Evolutionary conservation across 371 early-diverging fungal genomes (phyloP), one percentile per base, ranked within the genome.

Genomic region (Apophysomyces ossiformis): DNA sequence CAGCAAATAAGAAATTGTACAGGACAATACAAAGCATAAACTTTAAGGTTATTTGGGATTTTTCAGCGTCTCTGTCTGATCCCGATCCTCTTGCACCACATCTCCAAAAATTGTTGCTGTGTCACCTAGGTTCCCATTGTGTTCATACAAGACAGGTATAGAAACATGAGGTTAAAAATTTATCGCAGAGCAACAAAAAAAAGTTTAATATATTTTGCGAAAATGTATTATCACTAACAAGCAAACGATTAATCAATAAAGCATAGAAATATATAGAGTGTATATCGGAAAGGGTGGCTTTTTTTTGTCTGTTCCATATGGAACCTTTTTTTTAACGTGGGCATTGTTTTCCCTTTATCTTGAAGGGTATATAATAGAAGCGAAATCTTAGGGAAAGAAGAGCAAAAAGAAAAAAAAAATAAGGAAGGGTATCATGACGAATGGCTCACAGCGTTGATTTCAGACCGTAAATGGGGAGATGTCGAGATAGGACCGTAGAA

Each of bases 181-280:
- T 16, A 15, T 3, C 13, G 47, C 7, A 7, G 5, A 47, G 16
- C 7, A 47, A 47, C 11, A 47, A 47, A 26, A 26, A 21, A 26
- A 26, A 26, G 32, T 26, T 26, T 26, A 26, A 26, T 26, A 2
- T 26, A 26, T 26, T 26, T 26, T 26, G 32, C 32, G 32, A 26
- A 26, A 26, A 13, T 15, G 18, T 13, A 15, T 47, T 47, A n/a
- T 13, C 7, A 47, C 16, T 47, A 11, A 47, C 16, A 9, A 1
- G 18, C 13, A 47, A 47, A 47, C 47, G 47, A 47, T 47, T 47
- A 47, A 47, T 47, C 47, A 47, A 47, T 47, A 47, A 47, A 47
- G 47, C 47, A 47, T 47, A 47, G 4, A 15, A n/a, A n/a, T 47
- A 47, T 47, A 47, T 47, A 47, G 47, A 15, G 47, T 47, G 18